phyloP scores from a whole-genome alignment of 495 filamentous ascomycete species.

The Neohortaea acidophila region DNA sequence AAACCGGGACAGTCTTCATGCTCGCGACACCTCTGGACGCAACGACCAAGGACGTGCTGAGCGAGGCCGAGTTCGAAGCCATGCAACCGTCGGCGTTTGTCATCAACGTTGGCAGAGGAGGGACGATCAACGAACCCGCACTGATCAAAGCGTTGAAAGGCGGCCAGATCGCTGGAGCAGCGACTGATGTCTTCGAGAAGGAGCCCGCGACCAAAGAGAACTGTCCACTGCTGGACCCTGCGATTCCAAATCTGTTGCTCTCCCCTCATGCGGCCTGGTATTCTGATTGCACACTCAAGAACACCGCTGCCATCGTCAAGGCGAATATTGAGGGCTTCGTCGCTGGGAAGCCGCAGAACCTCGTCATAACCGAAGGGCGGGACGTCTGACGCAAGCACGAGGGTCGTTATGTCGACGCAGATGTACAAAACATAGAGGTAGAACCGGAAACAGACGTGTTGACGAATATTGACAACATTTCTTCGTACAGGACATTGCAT shows the following conservation, averaged over 20 bases:
- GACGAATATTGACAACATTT: too few relatives aligned
- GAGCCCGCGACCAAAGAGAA: slow-evolving; percentile 34
- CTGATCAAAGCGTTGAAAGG: slow-evolving; percentile 34
- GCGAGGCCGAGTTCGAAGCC: slow-evolving; percentile 30
- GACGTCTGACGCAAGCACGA: too few relatives aligned
- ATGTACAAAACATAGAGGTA: too few relatives aligned
- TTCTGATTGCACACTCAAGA: slow-evolving; percentile 15
- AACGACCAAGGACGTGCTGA: slow-evolving; percentile 29
- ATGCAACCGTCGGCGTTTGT: slow-evolving; percentile 37
- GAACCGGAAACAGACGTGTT: too few relatives aligned
- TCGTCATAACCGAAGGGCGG: too few relatives aligned
- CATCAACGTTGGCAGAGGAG: slow-evolving; percentile 40
- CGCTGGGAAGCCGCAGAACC: slow-evolving; percentile 2
- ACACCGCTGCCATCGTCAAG: slow-evolving; percentile 5
- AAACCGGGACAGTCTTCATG: slow-evolving; percentile 34
- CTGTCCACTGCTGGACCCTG: slow-evolving; percentile 17
- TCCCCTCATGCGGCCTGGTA: slow-evolving; percentile 25
- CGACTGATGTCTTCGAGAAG: slow-evolving; percentile 37
- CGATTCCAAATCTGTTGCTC: slow-evolving; percentile 20
- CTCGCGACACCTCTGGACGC: slow-evolving; percentile 30
- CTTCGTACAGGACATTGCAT: too few relatives aligned
- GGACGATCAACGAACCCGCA: slow-evolving; percentile 40
- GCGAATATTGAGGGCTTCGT: slow-evolving; percentile 14
- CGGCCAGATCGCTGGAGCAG: slow-evolving; percentile 35
- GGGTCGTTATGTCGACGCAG: too few relatives aligned